A percentile compares a stretch with the other conserved stretches of the same genome.
Conservation (phyloP, 495 filamentous ascomycete species). For the Lasiosphaeriaceae sp. region DNA sequence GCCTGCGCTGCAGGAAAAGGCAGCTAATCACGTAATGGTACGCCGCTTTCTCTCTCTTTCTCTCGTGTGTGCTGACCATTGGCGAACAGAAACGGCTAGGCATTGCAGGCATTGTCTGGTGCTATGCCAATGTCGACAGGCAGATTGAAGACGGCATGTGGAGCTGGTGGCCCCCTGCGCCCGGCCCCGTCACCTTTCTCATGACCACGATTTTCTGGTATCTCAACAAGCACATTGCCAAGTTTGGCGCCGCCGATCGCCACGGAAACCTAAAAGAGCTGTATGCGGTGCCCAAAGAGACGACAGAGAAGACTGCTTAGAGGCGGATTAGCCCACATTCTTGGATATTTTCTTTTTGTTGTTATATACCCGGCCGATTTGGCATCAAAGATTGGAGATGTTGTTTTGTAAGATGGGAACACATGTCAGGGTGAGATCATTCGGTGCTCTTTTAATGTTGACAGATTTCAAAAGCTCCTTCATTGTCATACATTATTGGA, state of each 20-base stretch:
- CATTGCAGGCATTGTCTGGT: constrained; percentile 15
- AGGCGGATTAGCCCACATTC: background rate
- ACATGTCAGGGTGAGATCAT: too few species aligned
- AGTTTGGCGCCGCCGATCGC: constrained; percentile 31
- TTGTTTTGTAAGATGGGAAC: too few species aligned
- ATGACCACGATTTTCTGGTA: constrained; percentile 21
- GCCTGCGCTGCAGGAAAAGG: constrained; percentile 3
- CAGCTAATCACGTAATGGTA: constrained; percentile 28
- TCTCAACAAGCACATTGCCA: constrained; percentile 24
- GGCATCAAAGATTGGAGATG: too few species aligned
- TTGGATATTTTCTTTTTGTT: too few species aligned
- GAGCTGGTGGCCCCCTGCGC: constrained; percentile 29
- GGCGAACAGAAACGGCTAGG: constrained; percentile 15
- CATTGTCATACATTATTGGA: too few species aligned
- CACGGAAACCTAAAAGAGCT: constrained; percentile 25
- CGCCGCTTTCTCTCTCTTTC: background rate
- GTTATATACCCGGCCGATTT: too few species aligned
- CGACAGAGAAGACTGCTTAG: background rate
- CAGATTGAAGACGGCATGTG: constrained; percentile 35
- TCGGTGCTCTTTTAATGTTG: too few species aligned
- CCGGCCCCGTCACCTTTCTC: constrained; percentile 22
- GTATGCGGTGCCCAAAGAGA: constrained; percentile 9
- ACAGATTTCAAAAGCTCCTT: too few species aligned
- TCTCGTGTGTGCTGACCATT: background rate
- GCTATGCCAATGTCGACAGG: constrained; percentile 41